phyloP scores from a whole-genome alignment of 805 yeast species.

The Ogataea angusta region DNA sequence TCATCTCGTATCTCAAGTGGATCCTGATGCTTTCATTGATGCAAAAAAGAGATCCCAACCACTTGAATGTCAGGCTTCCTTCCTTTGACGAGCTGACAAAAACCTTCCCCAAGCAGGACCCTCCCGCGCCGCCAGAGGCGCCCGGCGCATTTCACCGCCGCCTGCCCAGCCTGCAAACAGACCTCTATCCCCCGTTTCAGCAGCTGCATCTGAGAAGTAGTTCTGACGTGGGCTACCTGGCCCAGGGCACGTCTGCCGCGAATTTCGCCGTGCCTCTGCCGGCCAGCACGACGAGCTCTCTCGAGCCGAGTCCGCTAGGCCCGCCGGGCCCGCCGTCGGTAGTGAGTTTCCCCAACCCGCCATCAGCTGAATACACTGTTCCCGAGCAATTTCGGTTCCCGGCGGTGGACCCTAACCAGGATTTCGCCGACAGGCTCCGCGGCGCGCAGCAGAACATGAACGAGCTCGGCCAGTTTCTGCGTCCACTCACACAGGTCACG shows the following conservation, averaged over 20 bases:
- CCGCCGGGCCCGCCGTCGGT: not conserved
- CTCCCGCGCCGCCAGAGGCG: not conserved
- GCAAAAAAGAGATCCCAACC: constrained; percentile 11
- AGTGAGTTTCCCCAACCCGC: not conserved
- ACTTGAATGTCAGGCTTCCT: constrained; percentile 18
- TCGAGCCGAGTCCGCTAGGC: not conserved
- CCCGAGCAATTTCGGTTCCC: constrained; percentile 8
- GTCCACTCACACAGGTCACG: not conserved
- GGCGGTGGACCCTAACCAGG: not conserved
- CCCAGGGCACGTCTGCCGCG: not conserved
- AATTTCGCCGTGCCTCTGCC: not conserved
- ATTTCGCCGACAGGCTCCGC: not conserved
- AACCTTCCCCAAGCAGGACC: constrained; percentile 14
- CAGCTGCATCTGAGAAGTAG: constrained; percentile 2
- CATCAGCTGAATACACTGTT: not conserved
- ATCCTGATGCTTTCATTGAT: constrained; percentile 12
- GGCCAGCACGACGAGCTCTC: not conserved
- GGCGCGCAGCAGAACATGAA: constrained; percentile 1
- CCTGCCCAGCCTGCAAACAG: constrained; percentile 1
- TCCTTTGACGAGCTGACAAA: constrained; percentile 24
- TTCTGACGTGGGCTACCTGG: constrained; percentile 1
- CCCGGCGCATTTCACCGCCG: not conserved
- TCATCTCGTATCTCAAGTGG: not conserved
- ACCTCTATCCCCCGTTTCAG: constrained; percentile 5
- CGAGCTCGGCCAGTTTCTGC: not conserved